These are phyloP conservation scores for Albatrellus ellisii DNA, from an alignment of 768 basidiomycete genomes.

Conservation along the genomic window DNA sequence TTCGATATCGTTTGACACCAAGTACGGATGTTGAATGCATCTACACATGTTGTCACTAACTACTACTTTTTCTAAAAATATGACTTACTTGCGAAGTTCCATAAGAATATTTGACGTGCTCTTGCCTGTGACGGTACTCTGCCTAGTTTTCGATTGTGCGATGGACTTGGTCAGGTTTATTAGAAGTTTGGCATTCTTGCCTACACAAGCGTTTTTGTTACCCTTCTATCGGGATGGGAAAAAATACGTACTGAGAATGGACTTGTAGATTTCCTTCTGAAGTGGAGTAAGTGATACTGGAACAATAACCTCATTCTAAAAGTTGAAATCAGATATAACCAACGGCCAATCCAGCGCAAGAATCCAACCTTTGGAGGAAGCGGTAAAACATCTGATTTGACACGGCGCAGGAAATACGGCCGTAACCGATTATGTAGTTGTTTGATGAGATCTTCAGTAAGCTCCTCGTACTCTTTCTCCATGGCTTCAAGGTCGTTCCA, in stretches of 20 bases:
- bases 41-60: slow-evolving; percentile 23
- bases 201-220: slow-evolving; percentile 23
- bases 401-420: slow-evolving; percentile 87
- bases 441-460: slow-evolving; percentile 70
- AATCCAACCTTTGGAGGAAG: slow-evolving; percentile 74
- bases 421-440: slow-evolving; percentile 66
- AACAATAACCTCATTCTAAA: slow-evolving; percentile 81
- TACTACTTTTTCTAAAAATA: neutral
- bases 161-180: slow-evolving; percentile 39
- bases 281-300: slow-evolving; percentile 80
- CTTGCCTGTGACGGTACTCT: slow-evolving; percentile 30
- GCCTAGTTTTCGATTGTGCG: slow-evolving; percentile 18
- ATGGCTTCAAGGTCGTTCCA: slow-evolving; percentile 69
- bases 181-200: slow-evolving; percentile 57
- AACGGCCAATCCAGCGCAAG: neutral
- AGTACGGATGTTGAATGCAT: slow-evolving; percentile 86
- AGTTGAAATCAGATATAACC: neutral
- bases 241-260: slow-evolving; percentile 53
- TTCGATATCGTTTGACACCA: slow-evolving; percentile 72
- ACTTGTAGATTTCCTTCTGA: slow-evolving; percentile 81
- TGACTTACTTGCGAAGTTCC: slow-evolving; percentile 70
- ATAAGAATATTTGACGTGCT: slow-evolving; percentile 70
- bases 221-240: neutral
- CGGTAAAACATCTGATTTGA: slow-evolving; percentile 86
- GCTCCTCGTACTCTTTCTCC: slow-evolving; percentile 59